Conservation (phyloP, 352 stramenopile genomes). For the Phytophthora rubi region DNA sequence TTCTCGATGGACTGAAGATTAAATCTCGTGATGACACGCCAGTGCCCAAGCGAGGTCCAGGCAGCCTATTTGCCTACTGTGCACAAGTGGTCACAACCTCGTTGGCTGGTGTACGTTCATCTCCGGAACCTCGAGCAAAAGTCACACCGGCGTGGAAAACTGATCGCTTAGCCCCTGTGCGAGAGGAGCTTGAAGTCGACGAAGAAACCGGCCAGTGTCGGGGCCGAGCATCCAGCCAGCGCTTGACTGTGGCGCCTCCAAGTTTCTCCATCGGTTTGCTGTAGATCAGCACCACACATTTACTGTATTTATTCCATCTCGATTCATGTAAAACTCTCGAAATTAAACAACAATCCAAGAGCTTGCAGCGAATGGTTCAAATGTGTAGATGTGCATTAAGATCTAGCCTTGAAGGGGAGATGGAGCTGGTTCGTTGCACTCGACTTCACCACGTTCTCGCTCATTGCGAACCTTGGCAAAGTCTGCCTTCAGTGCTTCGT, state of each 20-base stretch:
- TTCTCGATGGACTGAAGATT: conserved; percentile 9
- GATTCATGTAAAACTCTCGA: not conserved
- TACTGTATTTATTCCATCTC: conserved; percentile 1
- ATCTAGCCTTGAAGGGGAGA: conserved; percentile 22
- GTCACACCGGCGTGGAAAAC: conserved; percentile 45
- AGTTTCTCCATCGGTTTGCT: conserved; percentile 38
- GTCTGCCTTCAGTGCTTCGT: conserved; percentile 55
- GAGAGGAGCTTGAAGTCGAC: conserved; percentile 23
- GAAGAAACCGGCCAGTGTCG: conserved; percentile 31
- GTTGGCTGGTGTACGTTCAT: conserved; percentile 20
- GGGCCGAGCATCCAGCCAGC: not conserved
- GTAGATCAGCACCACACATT: conserved; percentile 6
- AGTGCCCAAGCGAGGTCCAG: conserved; percentile 34
- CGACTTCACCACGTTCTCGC: conserved; percentile 11
- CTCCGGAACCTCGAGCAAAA: conserved; percentile 34
- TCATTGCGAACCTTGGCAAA: conserved; percentile 46
- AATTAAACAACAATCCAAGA: not conserved
- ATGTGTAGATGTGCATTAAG: not conserved
- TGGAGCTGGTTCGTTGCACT: not conserved
- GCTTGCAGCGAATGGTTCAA: not conserved
- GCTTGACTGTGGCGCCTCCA: conserved; percentile 22
- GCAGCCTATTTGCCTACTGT: conserved; percentile 49
- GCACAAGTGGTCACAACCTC: conserved; percentile 47
- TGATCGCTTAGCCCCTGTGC: conserved; percentile 17
- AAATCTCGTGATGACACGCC: conserved; percentile 10